Evolutionary conservation across 192 early-diverging fungal genomes (phyloP), one percentile per base, ranked within the genome.

Genomic region (Coemansia sp.): DNA sequence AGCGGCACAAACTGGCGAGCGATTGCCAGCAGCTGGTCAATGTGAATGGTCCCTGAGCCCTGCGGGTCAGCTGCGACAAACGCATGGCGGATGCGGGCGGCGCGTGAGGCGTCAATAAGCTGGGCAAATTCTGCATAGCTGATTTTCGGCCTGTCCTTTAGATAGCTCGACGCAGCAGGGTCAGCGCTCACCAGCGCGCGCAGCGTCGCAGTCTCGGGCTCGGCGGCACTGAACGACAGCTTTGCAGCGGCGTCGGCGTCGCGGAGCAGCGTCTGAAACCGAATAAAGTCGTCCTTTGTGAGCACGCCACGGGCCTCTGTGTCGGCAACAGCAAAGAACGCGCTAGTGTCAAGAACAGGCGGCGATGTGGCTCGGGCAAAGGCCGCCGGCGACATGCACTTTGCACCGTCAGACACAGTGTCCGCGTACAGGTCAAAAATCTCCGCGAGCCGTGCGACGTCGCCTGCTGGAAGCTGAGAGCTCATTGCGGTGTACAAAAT

Each of bases 241-340:
- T 79, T 70, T 47, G 67, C 81, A 25, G 84, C 83, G 19, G 85
- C 85, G 60, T 84, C 82, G 19, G 84, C 73, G 10, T 64, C 66
- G 22, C 65, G 52, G n/a, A 88, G 70, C 41, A 84, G 35, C 21
- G 54, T 29, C 39, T 84, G 79, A 64, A 88, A 87, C 29, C 60
- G 58, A 17, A 83, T 25, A 67, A 85, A 87, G 50, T 86, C 84
- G 32, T 79, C 77, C 17, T 67, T 64, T 43, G 81, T 72, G 29
- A 86, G 60, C 32, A 59, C 21, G 37, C 83, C 83, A 24, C 62
- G 62, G 15, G 24, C 50, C 7, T 66, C 57, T n/a, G 65, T 59
- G 63, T 84, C 85, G 37, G 85, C 83, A 4, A 84, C 64, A 25
- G 65, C 60, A 67, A 86, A 86, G 23, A 86, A 75, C n/a, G 61